Percentiles rank a stretch among this genome's conserved stretches.
Conservation (phyloP, 495 filamentous ascomycete genomes). For the Neurospora terricola region DNA sequence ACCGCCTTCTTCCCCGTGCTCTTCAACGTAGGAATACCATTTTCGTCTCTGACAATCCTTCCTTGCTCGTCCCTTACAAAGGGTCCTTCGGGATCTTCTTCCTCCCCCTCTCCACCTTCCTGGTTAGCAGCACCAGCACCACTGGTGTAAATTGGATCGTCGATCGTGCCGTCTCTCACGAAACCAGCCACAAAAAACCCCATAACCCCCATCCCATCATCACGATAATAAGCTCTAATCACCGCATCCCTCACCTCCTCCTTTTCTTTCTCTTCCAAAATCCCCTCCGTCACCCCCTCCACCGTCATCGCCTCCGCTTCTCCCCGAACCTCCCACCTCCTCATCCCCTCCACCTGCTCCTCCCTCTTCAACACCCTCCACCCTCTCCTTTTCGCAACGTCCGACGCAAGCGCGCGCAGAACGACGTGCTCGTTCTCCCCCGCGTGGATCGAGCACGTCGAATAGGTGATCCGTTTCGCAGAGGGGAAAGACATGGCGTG, state of each 20-base stretch:
- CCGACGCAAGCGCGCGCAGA: slow-evolving; percentile 50
- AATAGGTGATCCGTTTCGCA: slow-evolving; percentile 75
- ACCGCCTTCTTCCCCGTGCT: slow-evolving; percentile 13
- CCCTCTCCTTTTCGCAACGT: slow-evolving; percentile 54
- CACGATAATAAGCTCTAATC: slow-evolving; percentile 63
- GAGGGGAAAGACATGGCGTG: slow-evolving; percentile 76
- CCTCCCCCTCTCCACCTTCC: slow-evolving; percentile 3
- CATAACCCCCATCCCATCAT: slow-evolving; percentile 60
- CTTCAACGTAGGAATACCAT: slow-evolving; percentile 32
- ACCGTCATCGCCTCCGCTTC: slow-evolving; percentile 33
- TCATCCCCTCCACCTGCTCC: slow-evolving; percentile 61
- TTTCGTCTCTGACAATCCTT: slow-evolving; percentile 24
- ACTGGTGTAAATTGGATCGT: not conserved
- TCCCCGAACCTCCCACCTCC: slow-evolving; percentile 63
- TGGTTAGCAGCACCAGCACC: not conserved
- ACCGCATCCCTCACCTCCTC: slow-evolving; percentile 53
- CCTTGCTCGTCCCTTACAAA: slow-evolving; percentile 30
- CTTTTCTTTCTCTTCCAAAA: slow-evolving; percentile 39
- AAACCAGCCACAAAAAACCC: slow-evolving; percentile 41
- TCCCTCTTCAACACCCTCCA: slow-evolving; percentile 66
- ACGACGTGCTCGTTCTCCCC: slow-evolving; percentile 88
- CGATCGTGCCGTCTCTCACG: slow-evolving; percentile 21
- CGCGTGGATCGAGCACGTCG: slow-evolving; percentile 79
- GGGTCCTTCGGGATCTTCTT: slow-evolving; percentile 16
- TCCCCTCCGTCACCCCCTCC: slow-evolving; percentile 38